Conservation (phyloP, 2,329 filamentous ascomycete genomes). For the Fusarium solani-melongenae region DNA sequence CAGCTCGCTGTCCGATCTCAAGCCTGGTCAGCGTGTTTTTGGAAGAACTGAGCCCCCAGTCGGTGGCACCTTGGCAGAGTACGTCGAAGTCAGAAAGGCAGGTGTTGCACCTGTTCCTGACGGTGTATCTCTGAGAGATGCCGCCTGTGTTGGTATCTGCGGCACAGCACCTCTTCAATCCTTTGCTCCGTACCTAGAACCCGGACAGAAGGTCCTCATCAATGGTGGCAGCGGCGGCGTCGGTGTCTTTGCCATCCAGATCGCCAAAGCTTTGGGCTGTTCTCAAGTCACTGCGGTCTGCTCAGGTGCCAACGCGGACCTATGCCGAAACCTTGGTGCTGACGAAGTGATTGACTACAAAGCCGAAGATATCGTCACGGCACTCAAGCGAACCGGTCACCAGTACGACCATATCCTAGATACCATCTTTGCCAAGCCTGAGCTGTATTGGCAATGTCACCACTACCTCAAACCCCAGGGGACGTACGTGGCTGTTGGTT, state of each 20-base stretch:
- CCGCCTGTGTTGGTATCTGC: slow-evolving; percentile 25
- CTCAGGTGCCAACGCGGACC: slow-evolving; percentile 5
- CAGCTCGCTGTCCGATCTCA: background rate
- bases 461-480: slow-evolving; percentile 17
- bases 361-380: background rate
- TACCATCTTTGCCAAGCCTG: slow-evolving; percentile 13
- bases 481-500: slow-evolving; percentile 21
- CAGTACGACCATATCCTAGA: slow-evolving; percentile 24
- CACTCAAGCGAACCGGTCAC: background rate
- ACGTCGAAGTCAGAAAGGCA: slow-evolving; percentile 16
- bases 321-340: slow-evolving; percentile 18
- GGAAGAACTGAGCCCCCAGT: slow-evolving; percentile 21
- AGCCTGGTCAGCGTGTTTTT: slow-evolving; percentile 13
- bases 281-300: slow-evolving; percentile 15
- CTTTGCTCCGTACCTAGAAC: background rate
- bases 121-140: slow-evolving; percentile 13
- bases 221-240: slow-evolving; percentile 35
- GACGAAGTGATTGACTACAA: slow-evolving; percentile 25
- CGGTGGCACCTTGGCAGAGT: slow-evolving; percentile 28
- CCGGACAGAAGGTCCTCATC: slow-evolving; percentile 5
- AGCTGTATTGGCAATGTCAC: slow-evolving; percentile 30
- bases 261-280: slow-evolving; percentile 23
- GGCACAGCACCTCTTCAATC: slow-evolving; percentile 22
- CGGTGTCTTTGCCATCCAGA: slow-evolving; percentile 28
- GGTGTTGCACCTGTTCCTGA: slow-evolving; percentile 3